Percentiles rank a stretch among this genome's conserved stretches.
Conservation (phyloP, 306 rosid genomes). For the Vigna angularis region DNA sequence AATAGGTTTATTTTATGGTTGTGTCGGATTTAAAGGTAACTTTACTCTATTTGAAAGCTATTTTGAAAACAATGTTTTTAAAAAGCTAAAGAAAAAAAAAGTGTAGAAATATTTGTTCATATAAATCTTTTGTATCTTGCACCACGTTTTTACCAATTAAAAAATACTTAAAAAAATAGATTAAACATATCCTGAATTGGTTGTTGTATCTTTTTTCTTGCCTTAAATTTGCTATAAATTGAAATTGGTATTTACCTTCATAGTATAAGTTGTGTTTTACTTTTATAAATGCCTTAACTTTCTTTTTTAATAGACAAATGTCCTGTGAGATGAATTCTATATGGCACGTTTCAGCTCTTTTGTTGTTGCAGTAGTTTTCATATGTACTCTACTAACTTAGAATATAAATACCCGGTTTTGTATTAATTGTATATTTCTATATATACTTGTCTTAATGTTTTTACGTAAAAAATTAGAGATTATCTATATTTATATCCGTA, state of each 20-base stretch:
- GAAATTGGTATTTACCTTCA: conserved; percentile 15
- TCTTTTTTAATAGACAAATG: background rate
- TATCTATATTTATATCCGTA: too few species aligned
- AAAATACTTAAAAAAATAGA: too few species aligned
- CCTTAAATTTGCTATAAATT: conserved; percentile 40
- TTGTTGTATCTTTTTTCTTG: conserved; percentile 21
- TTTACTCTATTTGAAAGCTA: too few species aligned
- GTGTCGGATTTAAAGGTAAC: background rate
- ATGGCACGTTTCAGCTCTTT: background rate
- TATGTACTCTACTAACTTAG: background rate
- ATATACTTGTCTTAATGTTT: background rate
- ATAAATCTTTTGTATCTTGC: too few species aligned
- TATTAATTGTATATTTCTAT: background rate
- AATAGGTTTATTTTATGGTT: background rate
- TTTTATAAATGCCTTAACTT: background rate
- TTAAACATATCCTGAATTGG: too few species aligned
- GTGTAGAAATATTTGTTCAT: too few species aligned
- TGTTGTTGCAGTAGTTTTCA: background rate
- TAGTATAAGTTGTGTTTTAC: background rate
- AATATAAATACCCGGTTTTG: background rate
- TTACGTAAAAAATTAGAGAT: too few species aligned
- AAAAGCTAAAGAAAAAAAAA: too few species aligned
- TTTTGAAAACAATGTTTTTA: too few species aligned
- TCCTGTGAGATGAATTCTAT: background rate
- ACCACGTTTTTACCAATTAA: too few species aligned